phyloP scores from a whole-genome alignment of 352 stramenopile species.

The Peronospora destructor region DNA sequence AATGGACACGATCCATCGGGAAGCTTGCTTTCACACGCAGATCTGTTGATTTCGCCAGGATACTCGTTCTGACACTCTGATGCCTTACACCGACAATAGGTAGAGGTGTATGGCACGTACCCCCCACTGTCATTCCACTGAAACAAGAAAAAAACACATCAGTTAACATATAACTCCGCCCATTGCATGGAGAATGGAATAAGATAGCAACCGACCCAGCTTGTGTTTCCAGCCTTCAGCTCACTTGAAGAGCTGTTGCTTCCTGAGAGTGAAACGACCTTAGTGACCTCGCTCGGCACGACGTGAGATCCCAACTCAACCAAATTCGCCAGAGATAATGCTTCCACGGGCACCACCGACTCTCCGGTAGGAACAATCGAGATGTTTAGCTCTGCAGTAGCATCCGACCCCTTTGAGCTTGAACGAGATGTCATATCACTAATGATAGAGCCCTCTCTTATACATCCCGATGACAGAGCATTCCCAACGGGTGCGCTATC shows the following conservation, averaged over 20 bases:
- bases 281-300: constrained; percentile 11
- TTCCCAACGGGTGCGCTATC: constrained; percentile 1
- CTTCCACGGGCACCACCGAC: constrained; percentile 15
- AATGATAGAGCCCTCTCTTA: constrained; percentile 12
- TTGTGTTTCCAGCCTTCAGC: constrained; percentile 12
- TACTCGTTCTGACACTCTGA: constrained; percentile 69
- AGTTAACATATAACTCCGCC: constrained; percentile 6
- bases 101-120: constrained; percentile 46
- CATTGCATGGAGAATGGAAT: not conserved
- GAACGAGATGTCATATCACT: not conserved
- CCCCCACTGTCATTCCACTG: constrained; percentile 14
- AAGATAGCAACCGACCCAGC: constrained; percentile 12
- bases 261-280: constrained; percentile 25
- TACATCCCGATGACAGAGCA: constrained; percentile 4
- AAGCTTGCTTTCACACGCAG: constrained; percentile 42
- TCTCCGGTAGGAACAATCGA: constrained; percentile 4
- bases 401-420: constrained; percentile 7
- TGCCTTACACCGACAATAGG: constrained; percentile 57
- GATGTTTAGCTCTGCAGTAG: constrained; percentile 1
- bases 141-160: constrained; percentile 6
- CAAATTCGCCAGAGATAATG: constrained; percentile 12
- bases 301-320: constrained; percentile 5
- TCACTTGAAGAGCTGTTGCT: constrained; percentile 23
- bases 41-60: constrained; percentile 31
- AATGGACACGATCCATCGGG: constrained; percentile 45